Evolutionary conservation across 2,329 filamentous ascomycete species (phyloP).

Genomic region (Aspergillus hiratsukae): DNA sequence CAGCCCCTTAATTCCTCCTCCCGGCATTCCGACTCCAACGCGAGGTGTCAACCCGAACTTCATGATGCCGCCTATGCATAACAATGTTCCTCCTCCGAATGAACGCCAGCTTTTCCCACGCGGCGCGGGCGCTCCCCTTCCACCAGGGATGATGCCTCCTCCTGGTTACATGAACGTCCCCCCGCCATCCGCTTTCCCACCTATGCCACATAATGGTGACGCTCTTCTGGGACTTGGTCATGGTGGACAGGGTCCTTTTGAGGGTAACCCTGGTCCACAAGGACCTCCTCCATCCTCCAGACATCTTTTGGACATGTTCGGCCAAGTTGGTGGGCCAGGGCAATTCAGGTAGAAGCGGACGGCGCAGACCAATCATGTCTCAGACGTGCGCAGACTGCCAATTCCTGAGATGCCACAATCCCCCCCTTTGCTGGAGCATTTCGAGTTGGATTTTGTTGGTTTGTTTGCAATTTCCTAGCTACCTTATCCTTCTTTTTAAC

Average conservation of each 20-base stretch:
- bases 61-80: constrained; percentile 32
- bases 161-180: constrained; percentile 43
- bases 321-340: constrained; percentile 33
- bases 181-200: constrained; percentile 36
- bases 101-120: constrained; percentile 38
- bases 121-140: constrained; percentile 32
- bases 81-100: constrained; percentile 29
- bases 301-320: constrained; percentile 43
- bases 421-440: constrained; percentile 1
- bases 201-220: constrained; percentile 37
- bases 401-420: neutral
- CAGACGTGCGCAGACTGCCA: neutral
- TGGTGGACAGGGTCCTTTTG: constrained; percentile 32
- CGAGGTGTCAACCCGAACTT: constrained; percentile 37
- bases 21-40: constrained; percentile 35
- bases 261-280: constrained; percentile 32
- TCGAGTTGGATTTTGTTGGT: neutral
- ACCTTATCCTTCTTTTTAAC: no score
- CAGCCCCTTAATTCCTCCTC: constrained; percentile 33
- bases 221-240: constrained; percentile 35
- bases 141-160: constrained; percentile 43
- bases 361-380: neutral
- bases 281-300: constrained; percentile 36
- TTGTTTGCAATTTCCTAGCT: neutral
- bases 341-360: constrained; percentile 27